These are phyloP conservation scores for Aspergillus fructus DNA, from an alignment of 2,329 filamentous ascomycete species.

Conservation along the genomic window DNA sequence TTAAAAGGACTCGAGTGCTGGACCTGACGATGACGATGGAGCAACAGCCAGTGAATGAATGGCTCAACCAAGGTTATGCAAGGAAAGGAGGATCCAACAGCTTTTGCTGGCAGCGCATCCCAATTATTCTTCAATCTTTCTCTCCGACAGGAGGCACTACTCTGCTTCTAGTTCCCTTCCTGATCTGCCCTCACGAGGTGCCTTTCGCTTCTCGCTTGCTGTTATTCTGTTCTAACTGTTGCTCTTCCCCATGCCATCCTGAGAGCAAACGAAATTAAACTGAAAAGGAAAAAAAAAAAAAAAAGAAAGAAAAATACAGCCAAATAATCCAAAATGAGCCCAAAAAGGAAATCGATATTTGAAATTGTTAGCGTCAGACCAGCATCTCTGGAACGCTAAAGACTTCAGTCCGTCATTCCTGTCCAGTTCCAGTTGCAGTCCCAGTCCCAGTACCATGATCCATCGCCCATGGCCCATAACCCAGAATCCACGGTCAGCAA, in stretches of 20 bases:
- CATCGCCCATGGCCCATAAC: too few species aligned
- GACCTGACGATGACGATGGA: neutral
- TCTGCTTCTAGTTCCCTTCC: too few species aligned
- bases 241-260: too few species aligned
- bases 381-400: slow-evolving; percentile 2
- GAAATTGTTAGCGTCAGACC: slow-evolving; percentile 1
- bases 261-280: too few species aligned
- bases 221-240: too few species aligned
- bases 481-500: neutral
- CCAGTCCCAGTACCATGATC: too few species aligned
- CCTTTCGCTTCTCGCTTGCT: too few species aligned
- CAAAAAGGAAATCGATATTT: slow-evolving; percentile 1
- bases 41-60: slow-evolving; percentile 10
- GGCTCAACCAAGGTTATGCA: slow-evolving; percentile 28
- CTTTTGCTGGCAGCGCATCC: neutral
- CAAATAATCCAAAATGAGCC: neutral
- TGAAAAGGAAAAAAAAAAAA: too few species aligned
- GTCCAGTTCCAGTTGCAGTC: too few species aligned
- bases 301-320: too few species aligned
- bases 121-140: neutral
- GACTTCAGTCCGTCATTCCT: too few species aligned
- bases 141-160: neutral
- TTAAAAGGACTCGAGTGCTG: neutral
- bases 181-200: neutral
- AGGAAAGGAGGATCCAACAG: slow-evolving; percentile 17